These are phyloP conservation scores for Alternaria atra DNA, from an alignment of 2,329 filamentous ascomycete genomes.

Conservation along the genomic window DNA sequence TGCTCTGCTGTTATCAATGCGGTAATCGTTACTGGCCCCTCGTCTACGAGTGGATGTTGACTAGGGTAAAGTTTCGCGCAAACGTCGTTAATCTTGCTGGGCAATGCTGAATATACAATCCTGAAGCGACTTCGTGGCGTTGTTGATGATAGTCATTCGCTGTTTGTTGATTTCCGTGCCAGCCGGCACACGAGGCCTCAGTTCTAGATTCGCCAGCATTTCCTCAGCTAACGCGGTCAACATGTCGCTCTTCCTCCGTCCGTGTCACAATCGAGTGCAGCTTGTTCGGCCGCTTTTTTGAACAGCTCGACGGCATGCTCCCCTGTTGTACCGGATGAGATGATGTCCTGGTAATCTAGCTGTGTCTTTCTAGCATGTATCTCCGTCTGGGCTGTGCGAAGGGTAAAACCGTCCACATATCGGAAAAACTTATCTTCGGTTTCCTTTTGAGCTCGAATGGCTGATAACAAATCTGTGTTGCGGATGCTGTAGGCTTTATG, in stretches of 20 bases:
- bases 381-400: not conserved
- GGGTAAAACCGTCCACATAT: not conserved
- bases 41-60: no score
- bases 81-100: not conserved
- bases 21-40: no score
- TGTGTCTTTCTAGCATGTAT: not conserved
- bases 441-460: not conserved
- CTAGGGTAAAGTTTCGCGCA: no score
- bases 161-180: not conserved
- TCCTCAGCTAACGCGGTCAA: not conserved
- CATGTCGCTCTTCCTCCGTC: not conserved
- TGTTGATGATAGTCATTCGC: not conserved
- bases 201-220: not conserved
- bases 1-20: no score
- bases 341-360: not conserved
- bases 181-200: not conserved
- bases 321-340: not conserved
- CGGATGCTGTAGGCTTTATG: not conserved
- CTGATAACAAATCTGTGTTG: not conserved
- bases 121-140: not conserved
- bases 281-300: not conserved
- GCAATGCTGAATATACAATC: not conserved
- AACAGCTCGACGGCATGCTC: not conserved
- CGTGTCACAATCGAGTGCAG: not conserved
- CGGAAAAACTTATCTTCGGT: not conserved